Base-by-base conservation (phyloP, 306 rosid genomes). In the Vigna radiata region DNA sequence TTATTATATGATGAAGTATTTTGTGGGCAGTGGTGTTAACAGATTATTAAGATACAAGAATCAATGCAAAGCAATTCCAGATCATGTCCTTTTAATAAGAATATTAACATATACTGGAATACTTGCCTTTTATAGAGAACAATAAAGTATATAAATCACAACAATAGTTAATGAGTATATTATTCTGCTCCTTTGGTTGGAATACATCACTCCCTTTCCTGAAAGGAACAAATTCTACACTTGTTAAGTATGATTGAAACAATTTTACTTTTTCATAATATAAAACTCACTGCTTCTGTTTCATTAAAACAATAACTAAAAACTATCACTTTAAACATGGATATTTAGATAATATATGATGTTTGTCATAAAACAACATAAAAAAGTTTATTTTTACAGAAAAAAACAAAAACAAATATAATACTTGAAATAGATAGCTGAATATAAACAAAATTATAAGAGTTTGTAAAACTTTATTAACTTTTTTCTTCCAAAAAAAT, bases 11-110 rank as follows among this genome's bases (percentile, higher is more conserved):
- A 25, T 25, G 27, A 2, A 25, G 27, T 25, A 29, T 29, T 29
- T 29, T 29, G 33, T 29, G 5, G 33, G 5, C 5, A 29, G 33
- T 3, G 33, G 33, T 29, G 33, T 29, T 29, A 29, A 0, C 33
- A 29, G 4, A 4, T 3, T 3, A 4, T 3, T 4, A 29, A 29
- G 33, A 29, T 29, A 29, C 59, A 70, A 70, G 64, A 70, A 70
- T 70, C 4, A 17, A 53, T 70, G 76, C 76, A 70, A 68, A 61
- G 44, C 46, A 33, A 61, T 16, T 61, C 3, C 23, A 61, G 33
- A 66, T 66, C 7, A 23, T 41, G 9, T n/a, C 29, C 31, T 70
- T 19, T 43, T 17, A 12, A 31, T 33, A 31, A 29, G n/a, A 50
- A 69, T 16, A 69, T 48, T 48, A 69, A 29, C 47, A 49, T n/a